phyloP scores from a whole-genome alignment of 2,329 filamentous ascomycete species.

The Monosporascus sp. region DNA sequence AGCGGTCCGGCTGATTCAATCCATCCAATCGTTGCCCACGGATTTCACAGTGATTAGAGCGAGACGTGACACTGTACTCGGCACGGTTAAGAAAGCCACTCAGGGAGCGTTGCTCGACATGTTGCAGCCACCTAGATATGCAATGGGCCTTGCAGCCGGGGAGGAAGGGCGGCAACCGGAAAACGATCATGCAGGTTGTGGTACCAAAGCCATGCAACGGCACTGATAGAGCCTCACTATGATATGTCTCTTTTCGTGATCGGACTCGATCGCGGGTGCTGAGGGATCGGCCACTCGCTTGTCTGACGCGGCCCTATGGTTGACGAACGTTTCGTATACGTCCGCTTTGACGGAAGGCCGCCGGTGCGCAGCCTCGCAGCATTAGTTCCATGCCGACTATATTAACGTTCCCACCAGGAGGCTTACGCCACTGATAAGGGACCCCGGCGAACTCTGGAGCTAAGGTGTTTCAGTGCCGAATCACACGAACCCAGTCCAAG shows the following conservation, averaged over 20 bases:
- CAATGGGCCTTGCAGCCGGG: neutral
- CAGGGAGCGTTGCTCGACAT: too few species aligned
- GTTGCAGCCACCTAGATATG: neutral
- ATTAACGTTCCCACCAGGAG: too few species aligned
- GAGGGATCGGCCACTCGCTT: neutral
- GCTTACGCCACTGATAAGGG: too few species aligned
- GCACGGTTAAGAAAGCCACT: neutral
- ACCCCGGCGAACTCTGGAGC: too few species aligned
- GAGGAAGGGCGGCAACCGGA: constrained; percentile 11
- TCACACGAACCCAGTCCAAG: too few species aligned
- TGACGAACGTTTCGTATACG: neutral
- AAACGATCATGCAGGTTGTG: constrained; percentile 13
- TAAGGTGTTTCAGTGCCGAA: too few species aligned
- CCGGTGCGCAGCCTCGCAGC: too few species aligned
- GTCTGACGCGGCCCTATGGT: neutral
- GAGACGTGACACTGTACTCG: neutral
- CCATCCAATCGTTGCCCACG: neutral
- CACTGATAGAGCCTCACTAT: neutral
- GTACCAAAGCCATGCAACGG: neutral
- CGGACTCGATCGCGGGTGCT: neutral
- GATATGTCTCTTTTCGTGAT: neutral
- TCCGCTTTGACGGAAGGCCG: too few species aligned
- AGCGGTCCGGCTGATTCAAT: neutral
- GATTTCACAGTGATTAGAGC: neutral
- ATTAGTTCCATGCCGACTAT: too few species aligned